Evolutionary conservation across 176 grass and related monocot species (phyloP).

Genomic region (Oryza meyeriana): DNA sequence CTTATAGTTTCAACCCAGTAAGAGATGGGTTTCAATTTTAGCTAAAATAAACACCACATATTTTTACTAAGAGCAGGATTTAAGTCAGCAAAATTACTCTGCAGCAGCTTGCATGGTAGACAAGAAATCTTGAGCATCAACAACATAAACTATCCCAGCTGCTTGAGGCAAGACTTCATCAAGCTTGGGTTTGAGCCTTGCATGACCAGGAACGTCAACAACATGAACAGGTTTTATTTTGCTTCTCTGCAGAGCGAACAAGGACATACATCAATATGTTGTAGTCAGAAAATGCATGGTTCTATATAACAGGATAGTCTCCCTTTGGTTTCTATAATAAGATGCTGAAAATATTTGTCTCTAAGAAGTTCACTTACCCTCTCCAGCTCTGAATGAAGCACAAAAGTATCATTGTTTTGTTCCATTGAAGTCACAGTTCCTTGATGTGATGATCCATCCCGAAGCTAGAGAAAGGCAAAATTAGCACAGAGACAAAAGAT

Average conservation of each 20-base stretch:
- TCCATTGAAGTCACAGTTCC: slow-evolving; percentile 97
- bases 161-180: slow-evolving; percentile 78
- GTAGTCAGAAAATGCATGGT: not conserved
- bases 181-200: slow-evolving; percentile 85
- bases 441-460: slow-evolving; percentile 86
- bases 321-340: not conserved
- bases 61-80: not conserved
- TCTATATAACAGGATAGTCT: not conserved
- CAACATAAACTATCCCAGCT: slow-evolving; percentile 76
- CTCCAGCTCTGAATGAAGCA: slow-evolving; percentile 72
- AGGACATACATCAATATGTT: not conserved
- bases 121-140: slow-evolving; percentile 89
- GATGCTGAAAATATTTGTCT: slow-evolving; percentile 7
- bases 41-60: not conserved
- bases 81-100: slow-evolving; percentile 58
- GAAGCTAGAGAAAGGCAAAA: slow-evolving; percentile 52
- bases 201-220: slow-evolving; percentile 97
- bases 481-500: slow-evolving; percentile 7
- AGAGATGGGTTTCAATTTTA: not conserved
- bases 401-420: slow-evolving; percentile 79
- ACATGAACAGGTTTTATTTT: slow-evolving; percentile 80
- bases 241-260: slow-evolving; percentile 50
- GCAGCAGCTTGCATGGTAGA: slow-evolving; percentile 77
- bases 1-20: not conserved
- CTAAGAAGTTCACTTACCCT: slow-evolving; percentile 43